These are phyloP conservation scores for Sporothrix brasiliensis DNA, from an alignment of 2,329 filamentous ascomycete species.

Conservation along the genomic window DNA sequence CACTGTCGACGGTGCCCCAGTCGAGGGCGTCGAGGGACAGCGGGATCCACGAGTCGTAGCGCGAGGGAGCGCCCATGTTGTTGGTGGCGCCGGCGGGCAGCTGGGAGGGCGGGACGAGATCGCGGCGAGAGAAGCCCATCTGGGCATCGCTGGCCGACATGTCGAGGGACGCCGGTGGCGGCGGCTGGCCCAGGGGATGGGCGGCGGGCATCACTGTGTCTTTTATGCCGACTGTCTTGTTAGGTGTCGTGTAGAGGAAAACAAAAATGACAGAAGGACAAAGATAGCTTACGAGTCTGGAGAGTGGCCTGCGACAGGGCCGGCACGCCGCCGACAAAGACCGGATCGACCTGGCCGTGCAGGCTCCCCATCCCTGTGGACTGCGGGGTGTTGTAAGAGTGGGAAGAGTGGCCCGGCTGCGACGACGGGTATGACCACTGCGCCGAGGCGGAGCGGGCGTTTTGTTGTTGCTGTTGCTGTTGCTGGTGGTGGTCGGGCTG, in stretches of 20 bases:
- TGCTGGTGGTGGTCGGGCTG: neutral
- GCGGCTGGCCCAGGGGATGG: neutral
- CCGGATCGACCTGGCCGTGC: neutral
- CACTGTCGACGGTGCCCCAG: conserved; percentile 36
- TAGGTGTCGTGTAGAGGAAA: neutral
- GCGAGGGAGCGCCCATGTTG: conserved; percentile 6
- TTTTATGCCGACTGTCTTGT: conserved; percentile 17
- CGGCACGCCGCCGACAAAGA: neutral
- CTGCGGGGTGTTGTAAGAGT: neutral
- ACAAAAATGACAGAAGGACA: too few relatives aligned
- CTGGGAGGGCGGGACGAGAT: conserved; percentile 32
- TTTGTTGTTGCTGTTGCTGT: neutral
- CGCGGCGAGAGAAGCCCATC: conserved; percentile 29
- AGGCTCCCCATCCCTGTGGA: too few relatives aligned
- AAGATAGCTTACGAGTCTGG: neutral
- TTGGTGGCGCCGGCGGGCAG: conserved; percentile 4
- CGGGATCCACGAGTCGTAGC: conserved; percentile 36
- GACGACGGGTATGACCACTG: neutral
- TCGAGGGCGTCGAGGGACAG: conserved; percentile 33
- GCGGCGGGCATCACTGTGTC: neutral
- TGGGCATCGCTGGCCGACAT: neutral
- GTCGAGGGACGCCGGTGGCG: neutral
- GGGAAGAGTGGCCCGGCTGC: neutral
- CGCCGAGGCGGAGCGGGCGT: neutral
- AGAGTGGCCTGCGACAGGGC: conserved; percentile 1